Percentiles rank a stretch among this genome's conserved stretches.
Evolutionary conservation across 768 basidiomycete species (phyloP).

Genomic region (Udeniomyces megalosporus): DNA sequence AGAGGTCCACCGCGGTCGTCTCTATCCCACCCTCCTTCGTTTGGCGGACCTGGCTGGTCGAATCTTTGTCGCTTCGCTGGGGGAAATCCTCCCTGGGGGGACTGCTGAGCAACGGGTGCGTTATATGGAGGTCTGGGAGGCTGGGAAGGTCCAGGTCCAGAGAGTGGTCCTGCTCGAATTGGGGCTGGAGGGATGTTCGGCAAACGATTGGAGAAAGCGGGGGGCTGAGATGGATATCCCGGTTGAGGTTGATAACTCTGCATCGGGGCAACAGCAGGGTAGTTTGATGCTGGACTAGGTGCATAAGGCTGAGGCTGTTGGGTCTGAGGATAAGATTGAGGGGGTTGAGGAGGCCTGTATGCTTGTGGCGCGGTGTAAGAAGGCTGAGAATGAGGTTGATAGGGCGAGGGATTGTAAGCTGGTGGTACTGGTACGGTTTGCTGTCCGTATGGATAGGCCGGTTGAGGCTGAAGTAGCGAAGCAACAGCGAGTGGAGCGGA

Average conservation of each 20-base stretch:
- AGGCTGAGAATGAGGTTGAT: no score
- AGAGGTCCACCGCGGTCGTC: slow-evolving; percentile 35
- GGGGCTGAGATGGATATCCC: slow-evolving; percentile 6
- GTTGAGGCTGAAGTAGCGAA: no score
- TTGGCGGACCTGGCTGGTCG: slow-evolving; percentile 41
- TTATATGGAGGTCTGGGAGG: slow-evolving; percentile 33
- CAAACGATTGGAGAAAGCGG: slow-evolving; percentile 7
- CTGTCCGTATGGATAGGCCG: no score
- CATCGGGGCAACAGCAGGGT: background rate
- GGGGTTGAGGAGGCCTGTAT: no score
- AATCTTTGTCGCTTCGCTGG: slow-evolving; percentile 83
- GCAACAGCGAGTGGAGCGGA: no score
- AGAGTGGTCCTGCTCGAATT: slow-evolving; percentile 25
- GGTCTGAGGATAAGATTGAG: no score
- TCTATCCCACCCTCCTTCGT: slow-evolving; percentile 25
- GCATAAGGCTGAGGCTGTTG: slow-evolving; percentile 18
- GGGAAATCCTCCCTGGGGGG: slow-evolving; percentile 35
- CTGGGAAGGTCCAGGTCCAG: slow-evolving; percentile 34
- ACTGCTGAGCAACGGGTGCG: slow-evolving; percentile 33
- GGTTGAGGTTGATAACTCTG: slow-evolving; percentile 1
- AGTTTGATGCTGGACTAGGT: background rate
- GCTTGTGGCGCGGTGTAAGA: no score
- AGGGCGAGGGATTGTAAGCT: no score
- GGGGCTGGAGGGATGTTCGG: slow-evolving; percentile 34
- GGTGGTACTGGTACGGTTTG: no score